Percentiles rank a stretch among this genome's conserved stretches.
phyloP scores from a whole-genome alignment of 306 rosid genomes.

The Prunus dulcis region DNA sequence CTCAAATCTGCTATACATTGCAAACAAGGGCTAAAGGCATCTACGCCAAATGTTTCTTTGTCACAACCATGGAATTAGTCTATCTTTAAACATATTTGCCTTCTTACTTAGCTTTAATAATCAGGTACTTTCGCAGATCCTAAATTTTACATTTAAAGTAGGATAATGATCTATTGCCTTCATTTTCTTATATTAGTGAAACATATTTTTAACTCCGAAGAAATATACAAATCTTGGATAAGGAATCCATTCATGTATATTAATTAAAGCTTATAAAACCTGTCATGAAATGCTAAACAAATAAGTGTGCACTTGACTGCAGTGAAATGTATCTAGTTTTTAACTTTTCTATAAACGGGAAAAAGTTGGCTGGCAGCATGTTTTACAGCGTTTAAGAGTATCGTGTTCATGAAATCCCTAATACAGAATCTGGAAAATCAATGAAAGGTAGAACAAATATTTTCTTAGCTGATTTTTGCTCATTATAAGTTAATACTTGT shows the following conservation, averaged over 20 bases:
- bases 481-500: background rate
- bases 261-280: background rate
- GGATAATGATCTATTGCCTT: background rate
- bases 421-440: background rate
- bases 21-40: slow-evolving; percentile 60
- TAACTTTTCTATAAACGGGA: background rate
- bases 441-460: background rate
- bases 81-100: background rate
- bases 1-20: slow-evolving; percentile 73
- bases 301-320: background rate
- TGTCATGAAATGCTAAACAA: background rate
- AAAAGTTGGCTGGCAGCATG: background rate
- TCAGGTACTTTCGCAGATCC: slow-evolving; percentile 19
- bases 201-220: background rate
- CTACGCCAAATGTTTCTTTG: slow-evolving; percentile 60
- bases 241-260: background rate
- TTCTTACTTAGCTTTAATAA: slow-evolving; percentile 6
- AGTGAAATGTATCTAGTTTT: background rate
- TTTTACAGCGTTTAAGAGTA: background rate
- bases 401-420: background rate
- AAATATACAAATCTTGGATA: no score
- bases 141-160: background rate
- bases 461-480: background rate
- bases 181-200: no score
- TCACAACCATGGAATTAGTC: slow-evolving; percentile 87